phyloP scores from a whole-genome alignment of 768 basidiomycete genomes.

The Tulasnella sp. region DNA sequence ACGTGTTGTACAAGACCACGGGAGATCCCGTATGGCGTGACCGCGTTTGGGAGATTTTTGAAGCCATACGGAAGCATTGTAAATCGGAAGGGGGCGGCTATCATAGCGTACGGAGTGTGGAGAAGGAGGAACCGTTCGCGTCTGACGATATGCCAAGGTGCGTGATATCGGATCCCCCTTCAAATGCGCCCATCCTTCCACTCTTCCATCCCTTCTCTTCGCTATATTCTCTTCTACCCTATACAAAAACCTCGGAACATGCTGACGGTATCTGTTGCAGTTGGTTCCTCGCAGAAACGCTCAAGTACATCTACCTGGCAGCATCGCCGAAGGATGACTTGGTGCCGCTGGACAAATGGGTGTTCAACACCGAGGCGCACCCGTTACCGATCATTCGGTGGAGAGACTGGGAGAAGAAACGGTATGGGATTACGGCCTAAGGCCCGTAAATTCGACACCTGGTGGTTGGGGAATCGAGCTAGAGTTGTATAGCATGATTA shows the following conservation, averaged over 20 bases:
- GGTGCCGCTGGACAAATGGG: constrained; percentile 52
- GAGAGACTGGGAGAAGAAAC: constrained; percentile 40
- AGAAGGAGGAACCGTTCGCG: constrained; percentile 46
- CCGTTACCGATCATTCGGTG: constrained; percentile 73
- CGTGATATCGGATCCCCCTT: constrained; percentile 39
- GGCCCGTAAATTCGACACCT: neutral
- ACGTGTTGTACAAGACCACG: constrained; percentile 70
- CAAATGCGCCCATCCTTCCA: neutral
- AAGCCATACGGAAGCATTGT: constrained; percentile 63
- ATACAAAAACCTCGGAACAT: neutral
- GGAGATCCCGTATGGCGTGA: constrained; percentile 70
- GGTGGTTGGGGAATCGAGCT: neutral
- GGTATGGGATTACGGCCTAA: constrained; percentile 23
- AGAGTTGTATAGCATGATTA: neutral
- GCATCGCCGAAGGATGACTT: constrained; percentile 60
- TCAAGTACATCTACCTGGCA: constrained; percentile 73
- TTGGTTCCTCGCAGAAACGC: constrained; percentile 62
- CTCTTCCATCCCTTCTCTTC: neutral
- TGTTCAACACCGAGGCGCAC: constrained; percentile 67
- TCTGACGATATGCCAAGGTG: constrained; percentile 76
- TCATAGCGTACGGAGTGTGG: constrained; percentile 58
- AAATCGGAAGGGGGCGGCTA: constrained; percentile 62
- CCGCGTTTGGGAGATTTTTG: constrained; percentile 70
- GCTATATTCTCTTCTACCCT: constrained; percentile 30
- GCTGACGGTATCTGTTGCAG: constrained; percentile 40